Percentiles rank a stretch among this genome's conserved stretches.
Evolutionary conservation across 371 early-diverging fungal genomes (phyloP).

Genomic region (Mortierella sp.): DNA sequence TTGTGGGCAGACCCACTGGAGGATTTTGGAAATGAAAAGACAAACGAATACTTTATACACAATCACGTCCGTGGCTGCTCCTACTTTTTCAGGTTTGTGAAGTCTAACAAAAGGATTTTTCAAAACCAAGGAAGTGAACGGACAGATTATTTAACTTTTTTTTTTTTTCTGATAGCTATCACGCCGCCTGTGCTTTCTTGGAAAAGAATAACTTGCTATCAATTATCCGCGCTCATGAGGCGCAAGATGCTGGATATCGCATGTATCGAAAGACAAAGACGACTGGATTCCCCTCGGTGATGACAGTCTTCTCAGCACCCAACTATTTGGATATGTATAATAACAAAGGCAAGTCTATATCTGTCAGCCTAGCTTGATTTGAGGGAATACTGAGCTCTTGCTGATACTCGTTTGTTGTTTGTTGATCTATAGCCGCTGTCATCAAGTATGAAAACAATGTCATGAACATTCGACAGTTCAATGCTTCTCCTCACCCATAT

Average conservation of each 20-base stretch:
- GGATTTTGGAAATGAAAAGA: slow-evolving; percentile 94
- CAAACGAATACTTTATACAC: slow-evolving; percentile 84
- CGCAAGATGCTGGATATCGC: slow-evolving; percentile 96
- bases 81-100: slow-evolving; percentile 84
- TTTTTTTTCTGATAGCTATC: slow-evolving; percentile 69
- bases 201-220: slow-evolving; percentile 93
- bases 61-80: slow-evolving; percentile 93
- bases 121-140: not conserved
- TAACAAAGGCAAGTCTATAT: slow-evolving; percentile 80
- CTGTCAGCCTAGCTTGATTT: not conserved
- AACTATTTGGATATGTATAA: slow-evolving; percentile 98
- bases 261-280: slow-evolving; percentile 95
- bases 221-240: slow-evolving; percentile 98
- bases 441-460: slow-evolving; percentile 97
- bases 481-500: slow-evolving; percentile 94
- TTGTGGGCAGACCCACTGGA: slow-evolving; percentile 99
- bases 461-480: slow-evolving; percentile 91
- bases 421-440: slow-evolving; percentile 79
- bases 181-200: slow-evolving; percentile 93
- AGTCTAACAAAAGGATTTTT: slow-evolving; percentile 1
- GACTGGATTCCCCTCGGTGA: slow-evolving; percentile 95
- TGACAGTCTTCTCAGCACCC: slow-evolving; percentile 98
- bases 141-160: not conserved
- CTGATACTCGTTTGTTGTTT: not conserved
- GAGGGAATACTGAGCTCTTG: too few relatives aligned